phyloP scores from a whole-genome alignment of 1,284 basidiomycete species.

The Irpex lacteus region DNA sequence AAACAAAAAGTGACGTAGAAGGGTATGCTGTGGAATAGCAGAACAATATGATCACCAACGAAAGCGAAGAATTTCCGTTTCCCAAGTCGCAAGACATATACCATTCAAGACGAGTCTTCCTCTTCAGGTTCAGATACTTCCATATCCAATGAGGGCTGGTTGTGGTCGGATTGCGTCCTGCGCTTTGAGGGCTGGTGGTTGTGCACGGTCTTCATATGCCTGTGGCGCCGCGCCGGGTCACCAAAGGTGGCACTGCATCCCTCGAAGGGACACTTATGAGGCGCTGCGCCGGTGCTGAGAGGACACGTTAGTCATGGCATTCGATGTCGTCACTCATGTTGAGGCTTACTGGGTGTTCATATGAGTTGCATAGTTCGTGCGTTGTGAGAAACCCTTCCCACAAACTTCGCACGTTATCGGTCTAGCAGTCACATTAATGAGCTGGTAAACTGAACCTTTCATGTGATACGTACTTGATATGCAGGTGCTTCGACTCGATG shows the following conservation, averaged over 20 bases:
- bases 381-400: slow-evolving; percentile 55
- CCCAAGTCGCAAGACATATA: not conserved
- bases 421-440: slow-evolving; percentile 30
- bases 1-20: not conserved
- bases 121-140: slow-evolving; percentile 16
- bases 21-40: not conserved
- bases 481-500: slow-evolving; percentile 60
- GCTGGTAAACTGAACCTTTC: not conserved
- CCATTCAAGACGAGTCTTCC: slow-evolving; percentile 15
- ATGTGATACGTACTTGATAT: slow-evolving; percentile 46
- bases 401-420: slow-evolving; percentile 55
- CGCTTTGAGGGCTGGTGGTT: slow-evolving; percentile 46
- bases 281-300: slow-evolving; percentile 52
- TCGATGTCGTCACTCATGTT: not conserved
- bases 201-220: slow-evolving; percentile 56
- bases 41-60: not conserved
- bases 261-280: slow-evolving; percentile 50
- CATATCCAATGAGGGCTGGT: slow-evolving; percentile 11
- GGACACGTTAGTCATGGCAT: not conserved
- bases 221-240: slow-evolving; percentile 60
- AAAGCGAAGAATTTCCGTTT: not conserved
- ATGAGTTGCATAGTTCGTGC: slow-evolving; percentile 59
- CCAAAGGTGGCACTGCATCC: slow-evolving; percentile 52
- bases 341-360: slow-evolving; percentile 55
- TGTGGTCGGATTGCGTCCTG: slow-evolving; percentile 39